Conservation (phyloP, 1,139 yeast species). For the Saccharomyces pastorianus region DNA sequence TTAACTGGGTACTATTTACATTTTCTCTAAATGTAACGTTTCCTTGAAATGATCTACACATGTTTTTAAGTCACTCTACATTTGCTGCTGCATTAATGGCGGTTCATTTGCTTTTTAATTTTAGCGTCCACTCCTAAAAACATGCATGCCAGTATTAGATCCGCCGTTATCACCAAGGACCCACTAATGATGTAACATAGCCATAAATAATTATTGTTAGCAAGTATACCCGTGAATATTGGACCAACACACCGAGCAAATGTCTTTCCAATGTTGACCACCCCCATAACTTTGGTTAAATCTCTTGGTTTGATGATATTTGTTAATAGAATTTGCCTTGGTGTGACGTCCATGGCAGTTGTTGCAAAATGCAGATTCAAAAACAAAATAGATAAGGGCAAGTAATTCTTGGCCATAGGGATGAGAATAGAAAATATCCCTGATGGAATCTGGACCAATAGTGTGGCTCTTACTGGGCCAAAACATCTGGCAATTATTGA, state of each 20-base stretch:
- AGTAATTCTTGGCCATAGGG: slow-evolving; percentile 35
- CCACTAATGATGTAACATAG: slow-evolving; percentile 62
- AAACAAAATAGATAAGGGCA: slow-evolving; percentile 23
- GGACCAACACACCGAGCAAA: slow-evolving; percentile 81
- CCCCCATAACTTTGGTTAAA: slow-evolving; percentile 70
- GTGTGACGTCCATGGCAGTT: slow-evolving; percentile 83
- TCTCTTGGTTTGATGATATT: slow-evolving; percentile 56
- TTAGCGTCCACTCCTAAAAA: slow-evolving; percentile 30
- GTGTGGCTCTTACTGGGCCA: slow-evolving; percentile 75
- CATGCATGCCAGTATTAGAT: slow-evolving; percentile 26
- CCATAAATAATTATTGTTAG: slow-evolving; percentile 44
- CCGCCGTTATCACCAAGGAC: slow-evolving; percentile 37
- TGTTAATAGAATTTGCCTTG: slow-evolving; percentile 72
- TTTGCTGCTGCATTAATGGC: not conserved
- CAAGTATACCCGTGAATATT: slow-evolving; percentile 63
- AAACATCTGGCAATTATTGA: slow-evolving; percentile 47
- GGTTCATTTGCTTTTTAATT: slow-evolving; percentile 11
- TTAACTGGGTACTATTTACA: not conserved
- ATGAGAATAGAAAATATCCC: slow-evolving; percentile 54
- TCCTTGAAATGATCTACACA: not conserved
- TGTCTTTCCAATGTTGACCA: slow-evolving; percentile 79
- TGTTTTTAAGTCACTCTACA: not conserved
- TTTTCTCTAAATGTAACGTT: not conserved
- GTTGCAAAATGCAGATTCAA: slow-evolving; percentile 35
- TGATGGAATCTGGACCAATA: slow-evolving; percentile 73